Evolutionary conservation across 1,284 basidiomycete species (phyloP).

Genomic region (Omphalotus olearius): DNA sequence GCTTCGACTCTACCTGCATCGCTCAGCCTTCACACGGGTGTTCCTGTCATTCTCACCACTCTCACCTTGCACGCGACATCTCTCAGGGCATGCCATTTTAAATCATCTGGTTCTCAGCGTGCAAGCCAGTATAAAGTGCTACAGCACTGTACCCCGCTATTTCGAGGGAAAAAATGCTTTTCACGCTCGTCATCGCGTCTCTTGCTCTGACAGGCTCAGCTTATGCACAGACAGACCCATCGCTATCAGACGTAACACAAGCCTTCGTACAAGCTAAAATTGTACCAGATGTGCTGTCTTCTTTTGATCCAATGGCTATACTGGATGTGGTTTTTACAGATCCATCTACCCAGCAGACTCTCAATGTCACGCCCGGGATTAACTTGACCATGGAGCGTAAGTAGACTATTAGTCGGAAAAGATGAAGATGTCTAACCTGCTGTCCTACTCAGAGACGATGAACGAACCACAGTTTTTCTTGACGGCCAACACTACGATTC

Average conservation of each 20-base stretch:
- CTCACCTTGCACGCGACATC: too few species aligned
- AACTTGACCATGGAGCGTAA: conserved; percentile 39
- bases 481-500: conserved; percentile 21
- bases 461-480: conserved; percentile 33
- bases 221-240: conserved; percentile 13
- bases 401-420: conserved; percentile 14
- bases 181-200: neutral
- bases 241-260: conserved; percentile 29
- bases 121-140: neutral
- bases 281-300: conserved; percentile 38
- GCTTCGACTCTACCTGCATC: too few species aligned
- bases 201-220: neutral
- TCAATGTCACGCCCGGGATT: conserved; percentile 33
- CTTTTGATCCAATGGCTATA: conserved; percentile 33
- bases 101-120: neutral
- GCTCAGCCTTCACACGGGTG: too few species aligned
- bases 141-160: neutral
- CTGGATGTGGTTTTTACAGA: conserved; percentile 34
- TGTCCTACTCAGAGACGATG: conserved; percentile 29
- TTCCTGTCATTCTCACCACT: too few species aligned
- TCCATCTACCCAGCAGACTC: conserved; percentile 23
- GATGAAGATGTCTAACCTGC: neutral
- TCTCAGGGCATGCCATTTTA: too few species aligned
- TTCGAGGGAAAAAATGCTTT: neutral
- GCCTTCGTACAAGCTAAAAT: conserved; percentile 37